A percentile compares a stretch with the other conserved stretches of the same genome.
These are phyloP conservation scores for Pichia insulana DNA, from an alignment of 805 yeast genomes.

Conservation along the genomic window DNA sequence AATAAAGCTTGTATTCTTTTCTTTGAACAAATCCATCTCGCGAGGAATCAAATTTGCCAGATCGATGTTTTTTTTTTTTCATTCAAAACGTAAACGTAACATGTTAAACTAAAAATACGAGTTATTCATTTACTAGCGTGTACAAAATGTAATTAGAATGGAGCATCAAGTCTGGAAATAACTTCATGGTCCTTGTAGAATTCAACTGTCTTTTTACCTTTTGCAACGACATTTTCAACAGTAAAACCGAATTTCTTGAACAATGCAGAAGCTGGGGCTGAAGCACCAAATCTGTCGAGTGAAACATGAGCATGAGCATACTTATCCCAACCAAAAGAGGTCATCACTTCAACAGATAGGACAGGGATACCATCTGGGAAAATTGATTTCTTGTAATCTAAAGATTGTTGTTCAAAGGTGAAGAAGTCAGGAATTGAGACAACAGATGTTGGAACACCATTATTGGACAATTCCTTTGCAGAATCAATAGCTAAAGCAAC, in stretches of 20 bases:
- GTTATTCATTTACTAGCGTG: not conserved
- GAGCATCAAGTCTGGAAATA: constrained; percentile 69
- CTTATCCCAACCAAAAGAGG: constrained; percentile 87
- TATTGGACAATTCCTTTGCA: constrained; percentile 55
- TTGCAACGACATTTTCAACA: constrained; percentile 83
- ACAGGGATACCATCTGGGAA: constrained; percentile 94
- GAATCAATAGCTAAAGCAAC: constrained; percentile 77
- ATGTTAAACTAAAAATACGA: not conserved
- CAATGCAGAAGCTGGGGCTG: constrained; percentile 79
- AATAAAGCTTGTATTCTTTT: too few relatives aligned
- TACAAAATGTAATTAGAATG: constrained; percentile 40
- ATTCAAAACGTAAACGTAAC: too few relatives aligned
- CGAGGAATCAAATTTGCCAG: too few relatives aligned
- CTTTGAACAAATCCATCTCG: too few relatives aligned
- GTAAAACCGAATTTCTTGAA: constrained; percentile 86
- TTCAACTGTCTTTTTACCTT: constrained; percentile 69
- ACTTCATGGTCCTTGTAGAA: constrained; percentile 74
- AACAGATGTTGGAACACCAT: constrained; percentile 68
- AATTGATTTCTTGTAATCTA: constrained; percentile 74
- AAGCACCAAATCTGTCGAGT: constrained; percentile 91
- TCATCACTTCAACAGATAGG: constrained; percentile 86
- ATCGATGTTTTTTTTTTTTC: too few relatives aligned
- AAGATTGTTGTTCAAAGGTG: constrained; percentile 79
- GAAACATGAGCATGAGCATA: constrained; percentile 97
- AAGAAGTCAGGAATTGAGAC: constrained; percentile 91